Evolutionary conservation across 2,329 filamentous ascomycete genomes (phyloP).

Genomic region (Colletotrichum gigasporum): DNA sequence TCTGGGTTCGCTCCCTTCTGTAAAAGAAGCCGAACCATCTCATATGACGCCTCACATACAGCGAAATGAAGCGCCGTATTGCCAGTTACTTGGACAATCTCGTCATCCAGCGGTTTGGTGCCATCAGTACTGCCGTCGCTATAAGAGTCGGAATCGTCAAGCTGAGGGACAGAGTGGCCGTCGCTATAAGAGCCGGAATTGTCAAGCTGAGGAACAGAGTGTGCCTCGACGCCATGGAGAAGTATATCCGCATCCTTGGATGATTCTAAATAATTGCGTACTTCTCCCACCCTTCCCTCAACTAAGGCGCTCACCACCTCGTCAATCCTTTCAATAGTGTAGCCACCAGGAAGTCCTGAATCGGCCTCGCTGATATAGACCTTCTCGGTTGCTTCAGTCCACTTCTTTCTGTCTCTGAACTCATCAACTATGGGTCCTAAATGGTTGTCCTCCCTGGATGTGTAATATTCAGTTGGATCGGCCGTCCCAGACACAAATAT

Average conservation of each 20-base stretch:
- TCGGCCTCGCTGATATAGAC: neutral
- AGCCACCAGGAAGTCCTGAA: neutral
- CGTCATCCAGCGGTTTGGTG: no score
- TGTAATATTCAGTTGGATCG: neutral
- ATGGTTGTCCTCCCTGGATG: neutral
- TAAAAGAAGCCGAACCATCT: neutral
- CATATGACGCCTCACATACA: neutral
- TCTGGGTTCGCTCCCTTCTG: neutral
- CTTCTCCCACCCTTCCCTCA: neutral
- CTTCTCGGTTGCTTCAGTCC: neutral
- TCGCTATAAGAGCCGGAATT: neutral
- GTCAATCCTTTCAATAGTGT: neutral
- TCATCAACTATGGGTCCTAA: neutral
- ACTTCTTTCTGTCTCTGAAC: neutral
- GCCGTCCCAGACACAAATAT: neutral
- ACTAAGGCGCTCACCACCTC: neutral
- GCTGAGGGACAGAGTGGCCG: no score
- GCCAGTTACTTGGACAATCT: neutral
- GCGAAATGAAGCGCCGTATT: neutral
- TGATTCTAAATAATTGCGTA: neutral
- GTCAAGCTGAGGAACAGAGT: neutral
- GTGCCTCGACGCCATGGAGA: neutral
- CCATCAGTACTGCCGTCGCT: no score
- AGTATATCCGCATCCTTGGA: neutral
- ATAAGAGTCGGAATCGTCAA: no score